Evolutionary conservation across 164 flowering plant species (phyloP).

Genomic region (Santalum album): DNA sequence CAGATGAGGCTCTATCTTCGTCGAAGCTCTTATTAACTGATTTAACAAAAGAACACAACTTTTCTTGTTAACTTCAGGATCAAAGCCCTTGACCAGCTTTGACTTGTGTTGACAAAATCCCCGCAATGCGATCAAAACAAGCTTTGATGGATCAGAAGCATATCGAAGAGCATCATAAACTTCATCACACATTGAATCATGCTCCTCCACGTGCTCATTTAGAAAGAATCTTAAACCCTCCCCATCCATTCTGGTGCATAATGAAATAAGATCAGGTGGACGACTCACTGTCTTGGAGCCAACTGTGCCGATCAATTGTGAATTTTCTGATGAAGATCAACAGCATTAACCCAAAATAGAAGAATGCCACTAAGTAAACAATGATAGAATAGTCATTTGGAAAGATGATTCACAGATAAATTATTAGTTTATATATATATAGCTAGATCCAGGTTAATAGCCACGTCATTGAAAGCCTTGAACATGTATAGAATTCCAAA

Average conservation of each 20-base stretch:
- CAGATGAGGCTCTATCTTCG: slow-evolving; percentile 12
- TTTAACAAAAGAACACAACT: slow-evolving; percentile 26
- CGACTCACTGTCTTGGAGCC: no score
- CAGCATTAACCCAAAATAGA: no score
- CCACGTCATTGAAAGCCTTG: no score
- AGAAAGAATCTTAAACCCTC: slow-evolving; percentile 17
- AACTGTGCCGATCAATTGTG: no score
- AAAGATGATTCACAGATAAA: no score
- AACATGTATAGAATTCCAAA: no score
- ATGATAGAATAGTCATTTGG: no score
- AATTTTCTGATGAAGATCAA: no score
- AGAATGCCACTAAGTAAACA: no score
- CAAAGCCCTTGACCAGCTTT: slow-evolving; percentile 1
- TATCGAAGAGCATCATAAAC: slow-evolving; percentile 12
- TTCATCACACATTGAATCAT: slow-evolving; percentile 8
- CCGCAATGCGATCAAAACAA: slow-evolving; percentile 29
- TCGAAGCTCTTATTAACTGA: slow-evolving; percentile 19
- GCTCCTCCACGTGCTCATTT: slow-evolving; percentile 11
- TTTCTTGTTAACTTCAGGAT: slow-evolving; percentile 4
- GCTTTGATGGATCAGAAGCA: slow-evolving; percentile 24
- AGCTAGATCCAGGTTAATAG: no score
- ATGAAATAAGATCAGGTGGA: no score
- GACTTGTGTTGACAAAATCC: slow-evolving; percentile 19
- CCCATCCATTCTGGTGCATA: slow-evolving; percentile 19
- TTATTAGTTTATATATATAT: no score